Evolutionary conservation across 176 grass and related monocot species (phyloP).

Genomic region (Oryza glumipatula): DNA sequence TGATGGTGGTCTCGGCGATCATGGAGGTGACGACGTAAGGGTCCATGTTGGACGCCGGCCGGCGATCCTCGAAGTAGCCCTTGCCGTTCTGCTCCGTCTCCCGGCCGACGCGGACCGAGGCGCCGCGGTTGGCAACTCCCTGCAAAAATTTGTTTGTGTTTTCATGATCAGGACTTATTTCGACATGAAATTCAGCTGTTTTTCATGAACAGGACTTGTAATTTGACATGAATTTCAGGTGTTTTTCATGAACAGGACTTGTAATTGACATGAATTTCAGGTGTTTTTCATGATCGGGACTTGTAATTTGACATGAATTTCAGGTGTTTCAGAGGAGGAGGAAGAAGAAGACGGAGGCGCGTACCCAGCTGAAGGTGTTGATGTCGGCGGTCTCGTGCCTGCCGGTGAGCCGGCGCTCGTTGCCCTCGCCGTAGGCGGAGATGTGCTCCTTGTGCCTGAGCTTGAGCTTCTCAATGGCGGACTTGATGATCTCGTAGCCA

Average conservation of each 20-base stretch:
- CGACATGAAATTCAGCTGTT: too few relatives aligned
- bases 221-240: not conserved
- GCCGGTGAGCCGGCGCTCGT: conserved; percentile 93
- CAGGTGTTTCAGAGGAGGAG: not conserved
- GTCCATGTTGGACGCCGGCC: conserved; percentile 99
- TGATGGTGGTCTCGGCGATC: conserved; percentile 91
- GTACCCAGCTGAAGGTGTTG: conserved; percentile 94
- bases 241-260: not conserved
- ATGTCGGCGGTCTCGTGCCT: conserved; percentile 96
- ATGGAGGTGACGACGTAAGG: conserved; percentile 90
- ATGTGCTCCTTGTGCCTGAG: conserved; percentile 87
- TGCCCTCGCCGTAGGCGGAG: conserved; percentile 89
- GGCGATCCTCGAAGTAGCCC: conserved; percentile 99
- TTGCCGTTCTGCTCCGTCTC: conserved; percentile 94
- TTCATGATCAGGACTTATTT: not conserved
- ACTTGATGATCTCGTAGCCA: conserved; percentile 83
- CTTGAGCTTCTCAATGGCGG: conserved; percentile 77
- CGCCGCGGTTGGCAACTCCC: conserved; percentile 95
- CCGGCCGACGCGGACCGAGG: conserved; percentile 86
- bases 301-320: too few relatives aligned
- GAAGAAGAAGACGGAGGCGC: not conserved
- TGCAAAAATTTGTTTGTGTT: conserved; percentile 8
- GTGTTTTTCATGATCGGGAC: not conserved
- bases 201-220: too few relatives aligned
- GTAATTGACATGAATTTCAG: not conserved